Evolutionary conservation across 805 yeast species (phyloP).

Genomic region (Ogataea minuta): DNA sequence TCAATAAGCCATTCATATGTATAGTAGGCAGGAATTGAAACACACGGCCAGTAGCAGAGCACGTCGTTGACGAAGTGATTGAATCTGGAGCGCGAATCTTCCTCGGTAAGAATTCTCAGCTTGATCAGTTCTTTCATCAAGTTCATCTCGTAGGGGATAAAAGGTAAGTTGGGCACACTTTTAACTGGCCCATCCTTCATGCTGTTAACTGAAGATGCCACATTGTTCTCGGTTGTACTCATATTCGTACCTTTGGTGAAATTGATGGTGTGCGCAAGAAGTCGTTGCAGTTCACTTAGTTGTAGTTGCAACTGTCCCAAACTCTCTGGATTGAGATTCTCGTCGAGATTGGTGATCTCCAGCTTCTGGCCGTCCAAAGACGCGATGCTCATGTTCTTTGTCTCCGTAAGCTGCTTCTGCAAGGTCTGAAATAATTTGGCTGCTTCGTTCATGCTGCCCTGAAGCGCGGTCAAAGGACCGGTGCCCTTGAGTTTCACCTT

Average conservation of each 20-base stretch:
- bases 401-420: conserved; percentile 21
- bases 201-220: conserved; percentile 35
- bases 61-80: conserved; percentile 38
- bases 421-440: conserved; percentile 23
- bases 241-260: conserved; percentile 9
- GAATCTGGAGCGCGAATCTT: conserved; percentile 37
- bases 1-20: conserved; percentile 41
- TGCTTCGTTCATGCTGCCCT: conserved; percentile 28
- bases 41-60: conserved; percentile 48
- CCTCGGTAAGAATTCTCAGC: conserved; percentile 33
- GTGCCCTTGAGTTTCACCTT: conserved; percentile 26
- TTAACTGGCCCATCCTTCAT: conserved; percentile 38
- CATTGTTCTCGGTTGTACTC: conserved; percentile 7
- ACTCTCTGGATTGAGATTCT: conserved; percentile 21
- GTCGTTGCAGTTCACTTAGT: conserved; percentile 32
- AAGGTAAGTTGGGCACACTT: conserved; percentile 34
- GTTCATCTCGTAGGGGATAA: conserved; percentile 37
- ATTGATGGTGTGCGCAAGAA: conserved; percentile 29
- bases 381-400: conserved; percentile 9
- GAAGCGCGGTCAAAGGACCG: conserved; percentile 29
- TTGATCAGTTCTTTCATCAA: conserved; percentile 39
- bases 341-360: conserved; percentile 17
- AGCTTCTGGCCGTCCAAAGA: conserved; percentile 13
- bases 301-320: conserved; percentile 30
- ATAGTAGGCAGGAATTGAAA: conserved; percentile 39